Base-by-base conservation (phyloP, 495 filamentous ascomycete genomes). In the Annulohypoxylon maeteangense region DNA sequence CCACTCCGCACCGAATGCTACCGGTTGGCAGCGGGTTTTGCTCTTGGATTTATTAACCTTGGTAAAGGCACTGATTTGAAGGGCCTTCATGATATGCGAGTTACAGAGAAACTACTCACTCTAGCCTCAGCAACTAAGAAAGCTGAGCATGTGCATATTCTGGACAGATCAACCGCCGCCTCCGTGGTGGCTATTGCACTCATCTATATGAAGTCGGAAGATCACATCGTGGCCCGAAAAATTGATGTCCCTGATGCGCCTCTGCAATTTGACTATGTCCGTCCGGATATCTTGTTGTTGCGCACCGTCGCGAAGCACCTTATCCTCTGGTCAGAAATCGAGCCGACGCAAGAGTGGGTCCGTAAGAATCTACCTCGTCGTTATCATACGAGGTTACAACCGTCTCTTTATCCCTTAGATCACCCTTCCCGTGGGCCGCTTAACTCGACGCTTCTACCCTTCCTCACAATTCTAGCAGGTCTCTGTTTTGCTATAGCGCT, bases 141-240 rank as follows among this genome's bases (percentile, higher is more conserved):
- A 51, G 92, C 97, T 29, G 90, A 93, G 58, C 81, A 94, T 27
- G 93, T 97, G 20, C 94, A 99, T 74, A 87, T 98, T 16, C 86
- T 98, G 1, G 95, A 99, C 70, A 91, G 93, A 72, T 94, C 95
- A 23, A 95, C 93, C 18, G 92, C 95, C 32, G 95, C 90, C 42
- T 94, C 95, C 1, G 93, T 93, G 1, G 86, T 98, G 53, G 94
- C 95, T 2, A 85, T 98, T 53, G 89, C 93, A n/a, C 86, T 98
- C 42, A 95, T 98, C 48, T 99, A 94, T 78, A 96, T 99, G 94
- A 98, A 98, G 77, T 93, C 96, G 0, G 91, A 95, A 61, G 92
- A 99, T 74, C 87, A 90, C 59, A 88, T 89, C n/a, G 83, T 99
- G 50, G 96, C 95, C 3, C 87, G 90, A 60, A 98, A 97, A 81